These are phyloP conservation scores for Malassezia brasiliensis DNA, from an alignment of 1,284 basidiomycete species.

Conservation along the genomic window DNA sequence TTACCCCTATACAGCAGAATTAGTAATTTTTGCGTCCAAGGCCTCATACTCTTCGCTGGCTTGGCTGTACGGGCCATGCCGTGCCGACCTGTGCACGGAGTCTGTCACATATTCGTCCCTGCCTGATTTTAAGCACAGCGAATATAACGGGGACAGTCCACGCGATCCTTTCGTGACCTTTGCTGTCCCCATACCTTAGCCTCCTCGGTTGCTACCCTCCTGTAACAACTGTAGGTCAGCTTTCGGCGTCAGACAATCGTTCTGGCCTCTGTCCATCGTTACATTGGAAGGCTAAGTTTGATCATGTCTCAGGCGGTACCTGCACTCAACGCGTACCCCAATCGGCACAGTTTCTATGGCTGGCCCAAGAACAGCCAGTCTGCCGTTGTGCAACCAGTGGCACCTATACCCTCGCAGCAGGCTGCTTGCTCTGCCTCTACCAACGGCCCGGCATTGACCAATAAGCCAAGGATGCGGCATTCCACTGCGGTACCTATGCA, in stretches of 20 bases:
- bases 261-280: no score
- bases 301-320: conserved; percentile 3
- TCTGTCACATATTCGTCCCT: background rate
- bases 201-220: no score
- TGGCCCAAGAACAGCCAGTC: conserved; percentile 3
- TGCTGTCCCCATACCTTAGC: background rate
- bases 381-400: background rate
- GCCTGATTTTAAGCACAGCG: background rate
- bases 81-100: conserved; percentile 2
- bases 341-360: conserved; percentile 18
- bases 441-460: background rate
- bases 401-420: conserved; percentile 1
- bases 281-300: background rate
- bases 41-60: background rate
- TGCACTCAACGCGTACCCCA: background rate
- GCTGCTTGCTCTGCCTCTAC: background rate
- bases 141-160: background rate
- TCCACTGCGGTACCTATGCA: conserved; percentile 3
- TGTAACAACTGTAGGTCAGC: no score
- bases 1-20: background rate
- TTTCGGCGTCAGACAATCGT: no score
- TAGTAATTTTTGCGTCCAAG: conserved; percentile 1
- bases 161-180: background rate
- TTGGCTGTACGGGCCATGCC: background rate
- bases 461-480: conserved; percentile 1